Base-by-base conservation (phyloP, 2,329 filamentous ascomycete genomes). In the Neodidymelliopsis sp. region DNA sequence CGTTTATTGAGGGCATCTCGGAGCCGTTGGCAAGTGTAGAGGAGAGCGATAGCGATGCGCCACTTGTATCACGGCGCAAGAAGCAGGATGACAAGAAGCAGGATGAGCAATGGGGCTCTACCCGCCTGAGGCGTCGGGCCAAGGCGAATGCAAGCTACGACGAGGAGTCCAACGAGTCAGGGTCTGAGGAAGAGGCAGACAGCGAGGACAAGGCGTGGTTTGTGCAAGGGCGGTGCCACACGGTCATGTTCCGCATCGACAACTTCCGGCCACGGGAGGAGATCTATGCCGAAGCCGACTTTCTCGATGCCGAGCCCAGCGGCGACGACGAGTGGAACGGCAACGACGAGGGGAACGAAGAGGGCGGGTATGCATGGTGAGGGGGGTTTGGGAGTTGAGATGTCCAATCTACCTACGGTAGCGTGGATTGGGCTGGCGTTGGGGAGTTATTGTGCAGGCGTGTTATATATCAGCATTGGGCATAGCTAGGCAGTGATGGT, bases 211-310 rank as follows among this genome's bases (percentile, higher is more conserved):
- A 61, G n/a, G 46, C 53, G 5, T 31, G 39, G 0, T 79, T 79
- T 48, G 73, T 87, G 19, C 89, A 92, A 53, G 88, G 88, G 1
- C 78, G 87, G 57, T 93, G 89, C 63, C 80, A 85, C 29, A 78
- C 84, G 5, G 88, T 92, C 13, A 82, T 88, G 51, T 81, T 92
- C 31, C 77, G 84, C 33, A 86, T 92, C 57, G 89, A 92, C 70
- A 92, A 92, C 66, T 82, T 89, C 65, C 86, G 90, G 52, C 85
- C 86, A 4, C 79, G 80, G 2, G 89, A 91, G 72, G 75, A 81
- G 18, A 84, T 87, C 53, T 89, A 81, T 56, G 81, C 80, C 16
- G 89, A 91, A 77, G 83, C 81, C 1, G 88, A 93, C 66, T 92
- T 93, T 60, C 70, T 89, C 11, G 83, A 86, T 56, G 78, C 77